These are phyloP conservation scores for Phycomyces nitens DNA, from an alignment of 192 early-diverging fungal genomes.

Conservation along the genomic window DNA sequence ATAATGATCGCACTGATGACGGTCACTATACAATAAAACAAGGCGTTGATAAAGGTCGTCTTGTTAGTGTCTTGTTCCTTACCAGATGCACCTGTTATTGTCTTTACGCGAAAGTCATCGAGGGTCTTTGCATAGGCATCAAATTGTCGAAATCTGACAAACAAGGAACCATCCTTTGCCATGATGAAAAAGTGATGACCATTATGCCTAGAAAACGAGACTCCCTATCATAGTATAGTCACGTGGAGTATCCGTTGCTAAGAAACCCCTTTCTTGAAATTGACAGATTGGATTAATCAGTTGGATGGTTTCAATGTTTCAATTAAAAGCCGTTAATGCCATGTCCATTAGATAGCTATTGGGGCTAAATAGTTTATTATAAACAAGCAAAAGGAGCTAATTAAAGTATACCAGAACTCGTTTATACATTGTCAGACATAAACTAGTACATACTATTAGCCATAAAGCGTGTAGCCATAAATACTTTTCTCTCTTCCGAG, in stretches of 20 bases:
- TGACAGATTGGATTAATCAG: no score
- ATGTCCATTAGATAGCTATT: no score
- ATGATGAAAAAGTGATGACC: slow-evolving; percentile 18
- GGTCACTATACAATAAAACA: slow-evolving; percentile 57
- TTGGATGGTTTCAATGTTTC: no score
- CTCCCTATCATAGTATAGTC: neutral
- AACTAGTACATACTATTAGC: neutral
- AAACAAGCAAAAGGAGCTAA: neutral
- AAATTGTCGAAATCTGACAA: slow-evolving; percentile 56
- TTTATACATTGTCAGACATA: neutral
- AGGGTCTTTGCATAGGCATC: slow-evolving; percentile 96
- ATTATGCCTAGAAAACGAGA: neutral
- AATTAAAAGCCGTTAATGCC: no score
- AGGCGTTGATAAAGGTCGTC: neutral
- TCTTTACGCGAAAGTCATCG: slow-evolving; percentile 89
- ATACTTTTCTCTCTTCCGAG: neutral
- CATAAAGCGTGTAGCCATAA: neutral
- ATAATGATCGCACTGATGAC: slow-evolving; percentile 73
- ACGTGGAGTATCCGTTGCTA: neutral
- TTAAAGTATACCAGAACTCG: neutral
- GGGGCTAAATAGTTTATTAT: neutral
- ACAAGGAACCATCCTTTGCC: slow-evolving; percentile 46
- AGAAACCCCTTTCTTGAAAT: no score
- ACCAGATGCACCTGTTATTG: slow-evolving; percentile 73
- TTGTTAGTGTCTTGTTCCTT: slow-evolving; percentile 10